Base-by-base conservation (phyloP, 768 basidiomycete genomes). In the Trametes meyenii region DNA sequence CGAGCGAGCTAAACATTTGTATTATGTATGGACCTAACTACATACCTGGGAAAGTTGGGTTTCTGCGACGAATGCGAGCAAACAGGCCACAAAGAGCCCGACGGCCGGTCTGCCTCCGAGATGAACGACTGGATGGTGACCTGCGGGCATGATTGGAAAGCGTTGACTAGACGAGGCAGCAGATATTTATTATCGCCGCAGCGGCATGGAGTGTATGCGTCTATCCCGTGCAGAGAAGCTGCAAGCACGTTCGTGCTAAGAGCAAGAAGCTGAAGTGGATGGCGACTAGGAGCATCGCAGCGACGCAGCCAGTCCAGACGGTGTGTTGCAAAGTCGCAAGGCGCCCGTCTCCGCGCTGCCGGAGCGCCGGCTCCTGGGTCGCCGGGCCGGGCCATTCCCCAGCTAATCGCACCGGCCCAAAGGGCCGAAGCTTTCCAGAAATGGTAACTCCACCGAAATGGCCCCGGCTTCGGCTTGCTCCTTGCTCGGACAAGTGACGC, bases 21-120 rank as follows among this genome's bases (percentile, higher is more conserved):
- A 2, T n/a, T 16, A 21, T 24, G 13, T 24, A 21, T 12, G n/a
- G 5, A 3, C 38, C 26, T 7, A 13, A 4, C 6, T 14, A 66
- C 77, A 33, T 66, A 92, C 92, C 79, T 93, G 90, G 0, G 90
- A 84, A 14, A 90, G 78, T 69, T 91, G 85, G 39, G 85, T 89
- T 77, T 95, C 92, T 29, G 74, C 72, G 0, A 93, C 91, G 69
- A 94, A 95, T 0, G 88, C 85, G 49, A 90, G 26, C 49, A 94
- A 81, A 26, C 81, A 79, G 24, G 78, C 71, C 21, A 82, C 67
- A 69, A 94, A 93, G 46, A 92, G 67, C 33, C 75, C 70, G 43
- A 85, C 69, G 0, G 87, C 80, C 35, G 78, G 68, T 52, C 73
- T 78, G 23, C 85, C 83, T 40, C 81, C 81, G 23, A 85, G 62